Percentiles rank a stretch among this genome's conserved stretches.
These are phyloP conservation scores for Exutisphaerella laricina DNA, from an alignment of 2,329 filamentous ascomycete genomes.

Conservation along the genomic window DNA sequence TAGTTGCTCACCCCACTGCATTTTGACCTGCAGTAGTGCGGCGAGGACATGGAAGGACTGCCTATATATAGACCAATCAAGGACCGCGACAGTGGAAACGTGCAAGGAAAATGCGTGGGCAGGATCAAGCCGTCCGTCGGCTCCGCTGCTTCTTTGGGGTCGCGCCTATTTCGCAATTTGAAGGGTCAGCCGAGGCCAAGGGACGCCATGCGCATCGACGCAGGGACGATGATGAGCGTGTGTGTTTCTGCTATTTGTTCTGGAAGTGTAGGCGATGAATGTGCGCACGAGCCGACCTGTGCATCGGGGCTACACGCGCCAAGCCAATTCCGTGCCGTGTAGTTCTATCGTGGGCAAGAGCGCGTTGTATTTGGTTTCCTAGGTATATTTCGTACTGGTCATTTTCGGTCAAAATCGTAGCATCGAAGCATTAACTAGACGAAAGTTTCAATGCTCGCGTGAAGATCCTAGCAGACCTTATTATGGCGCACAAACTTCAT, in stretches of 20 bases:
- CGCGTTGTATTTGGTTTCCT: no score
- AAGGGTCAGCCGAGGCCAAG: neutral
- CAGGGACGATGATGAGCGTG: neutral
- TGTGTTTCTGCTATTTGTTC: no score
- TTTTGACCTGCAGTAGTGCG: conserved; percentile 3
- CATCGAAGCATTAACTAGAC: no score
- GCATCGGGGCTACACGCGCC: neutral
- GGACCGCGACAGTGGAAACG: neutral
- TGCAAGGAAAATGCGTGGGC: conserved; percentile 1
- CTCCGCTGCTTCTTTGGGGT: conserved; percentile 5
- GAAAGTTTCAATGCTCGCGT: neutral
- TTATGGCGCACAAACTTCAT: neutral
- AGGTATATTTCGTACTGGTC: no score
- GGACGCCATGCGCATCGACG: no score
- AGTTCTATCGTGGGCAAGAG: neutral
- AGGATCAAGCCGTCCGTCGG: conserved; percentile 4
- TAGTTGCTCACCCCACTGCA: conserved; percentile 1
- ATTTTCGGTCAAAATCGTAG: no score
- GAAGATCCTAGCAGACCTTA: neutral
- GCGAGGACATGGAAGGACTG: neutral
- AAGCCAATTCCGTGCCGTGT: conserved; percentile 7
- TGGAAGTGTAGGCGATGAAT: no score
- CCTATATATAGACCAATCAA: conserved; percentile 2
- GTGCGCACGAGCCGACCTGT: no score
- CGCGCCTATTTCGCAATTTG: neutral